Evolutionary conservation across 2,329 filamentous ascomycete genomes (phyloP).

Genomic region (Basipetospora chlamydospora): DNA sequence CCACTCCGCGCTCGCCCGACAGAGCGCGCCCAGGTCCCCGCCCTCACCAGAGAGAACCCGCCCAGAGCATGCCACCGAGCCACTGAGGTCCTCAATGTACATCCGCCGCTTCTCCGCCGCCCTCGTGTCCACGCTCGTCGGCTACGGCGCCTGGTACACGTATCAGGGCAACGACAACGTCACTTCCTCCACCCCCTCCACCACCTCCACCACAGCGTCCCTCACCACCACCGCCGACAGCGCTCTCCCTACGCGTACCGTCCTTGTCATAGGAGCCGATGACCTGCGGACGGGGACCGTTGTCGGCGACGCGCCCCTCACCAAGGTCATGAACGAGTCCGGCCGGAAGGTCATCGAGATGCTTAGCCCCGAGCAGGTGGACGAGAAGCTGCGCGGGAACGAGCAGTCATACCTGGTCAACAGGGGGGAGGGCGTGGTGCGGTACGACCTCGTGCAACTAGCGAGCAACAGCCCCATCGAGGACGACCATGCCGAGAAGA

Average conservation of each 20-base stretch:
- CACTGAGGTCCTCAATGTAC: constrained; percentile 60
- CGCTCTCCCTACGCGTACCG: constrained; percentile 42
- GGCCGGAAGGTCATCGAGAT: constrained; percentile 85
- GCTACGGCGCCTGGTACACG: constrained; percentile 64
- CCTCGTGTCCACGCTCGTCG: constrained; percentile 53
- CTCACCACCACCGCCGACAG: constrained; percentile 16
- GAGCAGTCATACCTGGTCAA: constrained; percentile 88
- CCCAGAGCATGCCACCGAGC: constrained; percentile 24
- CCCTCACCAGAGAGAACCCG: constrained; percentile 9
- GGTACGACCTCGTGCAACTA: constrained; percentile 89
- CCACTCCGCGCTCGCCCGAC: too few species aligned
- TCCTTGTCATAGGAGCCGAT: constrained; percentile 79
- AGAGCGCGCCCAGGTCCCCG: constrained; percentile 16
- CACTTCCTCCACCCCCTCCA: constrained; percentile 17
- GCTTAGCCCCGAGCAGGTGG: constrained; percentile 89
- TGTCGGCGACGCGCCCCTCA: constrained; percentile 71
- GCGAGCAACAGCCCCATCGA: constrained; percentile 96
- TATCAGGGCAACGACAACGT: constrained; percentile 36
- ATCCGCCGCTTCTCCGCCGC: constrained; percentile 53
- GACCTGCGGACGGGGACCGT: constrained; percentile 81
- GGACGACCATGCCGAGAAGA: constrained; percentile 96
- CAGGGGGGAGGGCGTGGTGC: constrained; percentile 76
- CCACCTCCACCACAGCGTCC: constrained; percentile 14
- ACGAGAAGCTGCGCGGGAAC: constrained; percentile 71
- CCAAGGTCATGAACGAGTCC: constrained; percentile 74